Percentiles rank a stretch among this genome's conserved stretches.
phyloP scores from a whole-genome alignment of 352 stramenopile species.

The Globisporangium canariense region DNA sequence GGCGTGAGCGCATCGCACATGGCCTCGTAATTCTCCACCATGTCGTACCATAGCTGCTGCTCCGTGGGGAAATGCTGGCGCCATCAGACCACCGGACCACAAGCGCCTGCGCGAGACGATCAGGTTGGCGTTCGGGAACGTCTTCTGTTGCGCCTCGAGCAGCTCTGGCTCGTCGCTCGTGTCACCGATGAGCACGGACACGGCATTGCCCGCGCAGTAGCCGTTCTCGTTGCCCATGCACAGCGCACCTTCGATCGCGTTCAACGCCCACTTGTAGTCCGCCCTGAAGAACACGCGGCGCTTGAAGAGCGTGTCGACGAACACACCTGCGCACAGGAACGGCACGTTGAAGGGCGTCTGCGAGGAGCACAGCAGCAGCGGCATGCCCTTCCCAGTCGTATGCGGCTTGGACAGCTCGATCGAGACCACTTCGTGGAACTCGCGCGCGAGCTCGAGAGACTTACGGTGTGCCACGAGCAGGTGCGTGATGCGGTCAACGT shows the following conservation, averaged over 20 bases:
- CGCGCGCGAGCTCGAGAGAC: slow-evolving; percentile 7
- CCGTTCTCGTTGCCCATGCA: not conserved
- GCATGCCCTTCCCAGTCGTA: not conserved
- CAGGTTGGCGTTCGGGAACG: slow-evolving; percentile 2
- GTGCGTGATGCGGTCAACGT: slow-evolving; percentile 1
- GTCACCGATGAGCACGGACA: slow-evolving; percentile 1
- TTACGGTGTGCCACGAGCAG: slow-evolving; percentile 4
- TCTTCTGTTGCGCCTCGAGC: slow-evolving; percentile 7
- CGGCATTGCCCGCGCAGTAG: slow-evolving; percentile 3
- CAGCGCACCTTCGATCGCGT: slow-evolving; percentile 1
- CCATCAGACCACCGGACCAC: not conserved
- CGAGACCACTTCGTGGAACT: slow-evolving; percentile 8
- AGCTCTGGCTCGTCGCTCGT: not conserved
- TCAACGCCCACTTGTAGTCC: slow-evolving; percentile 4
- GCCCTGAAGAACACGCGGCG: not conserved
- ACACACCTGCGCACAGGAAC: slow-evolving; percentile 6
- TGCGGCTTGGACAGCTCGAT: slow-evolving; percentile 6
- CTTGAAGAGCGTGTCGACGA: not conserved
- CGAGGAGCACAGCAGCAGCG: not conserved
- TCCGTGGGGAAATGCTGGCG: slow-evolving; percentile 1
- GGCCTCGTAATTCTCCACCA: slow-evolving; percentile 2
- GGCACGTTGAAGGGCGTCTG: slow-evolving; percentile 5
- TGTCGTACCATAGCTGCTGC: not conserved
- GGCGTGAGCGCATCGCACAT: not conserved
- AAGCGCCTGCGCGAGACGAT: not conserved